Base-by-base conservation (phyloP, 805 yeast species). In the Metschnikowia kunwiensis region DNA sequence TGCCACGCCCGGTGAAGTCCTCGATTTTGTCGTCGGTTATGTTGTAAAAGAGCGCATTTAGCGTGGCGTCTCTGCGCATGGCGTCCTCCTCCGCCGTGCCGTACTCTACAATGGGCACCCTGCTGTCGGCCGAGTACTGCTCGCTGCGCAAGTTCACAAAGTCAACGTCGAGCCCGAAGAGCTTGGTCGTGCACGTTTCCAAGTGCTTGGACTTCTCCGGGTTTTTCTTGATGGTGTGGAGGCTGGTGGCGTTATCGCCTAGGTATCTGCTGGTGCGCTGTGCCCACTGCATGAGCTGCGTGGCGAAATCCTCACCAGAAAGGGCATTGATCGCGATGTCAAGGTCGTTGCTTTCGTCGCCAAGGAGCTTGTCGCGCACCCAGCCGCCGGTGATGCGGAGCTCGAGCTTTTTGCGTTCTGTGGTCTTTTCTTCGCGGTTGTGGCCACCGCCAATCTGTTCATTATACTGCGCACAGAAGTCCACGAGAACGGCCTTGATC, bases 31-130 rank as follows among this genome's bases (percentile, higher is more conserved):
- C 68, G 5, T 79, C 74, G 36, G 74, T 73, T 34, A 93, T 72
- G 58, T 93, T 93, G 61, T 83, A 93, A 54, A 93, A 93, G 16
- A 93, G 63, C 0, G 98, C 95, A 58, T 93, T 93, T 35, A 93
- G 64, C 0, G 98, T 93, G 2, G 97, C 97, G 63, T 93, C 99
- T 54, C 99, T 72, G 52, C 99, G 74, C 46, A 78, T 65, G 0
- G 97, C 96, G 60, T 93, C 99, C 54, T 91, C 85, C 43, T 76
- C 73, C 0, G 97, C 91, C 0, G 97, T 88, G 0, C 99, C 99
- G 51, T 79, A 82, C 51, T 75, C 73, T 26, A 86, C 78, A 1
- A 66, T 58, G 1, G 99, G 99, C n/a, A 93, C 87, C 36, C 98
- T 65, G 32, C 95, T 82, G 24, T 82, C 81, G 15, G 74, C 77